phyloP scores from a whole-genome alignment of 1,284 basidiomycete genomes.

The Leccinum subspadiceum region DNA sequence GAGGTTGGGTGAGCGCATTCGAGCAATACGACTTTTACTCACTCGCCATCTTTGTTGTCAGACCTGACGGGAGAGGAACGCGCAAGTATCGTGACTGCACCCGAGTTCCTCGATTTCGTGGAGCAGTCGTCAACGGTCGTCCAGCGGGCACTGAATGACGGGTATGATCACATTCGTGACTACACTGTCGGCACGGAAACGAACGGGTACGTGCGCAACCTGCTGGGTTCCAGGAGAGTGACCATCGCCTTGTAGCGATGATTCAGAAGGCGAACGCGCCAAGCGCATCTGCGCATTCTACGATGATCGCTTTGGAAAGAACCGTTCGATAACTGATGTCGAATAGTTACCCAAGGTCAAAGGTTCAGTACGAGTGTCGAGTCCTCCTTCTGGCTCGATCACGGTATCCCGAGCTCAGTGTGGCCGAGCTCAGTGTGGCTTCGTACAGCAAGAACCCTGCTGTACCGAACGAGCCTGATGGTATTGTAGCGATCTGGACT shows the following conservation, averaged over 20 bases:
- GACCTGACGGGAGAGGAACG: slow-evolving; percentile 87
- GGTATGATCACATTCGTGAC: slow-evolving; percentile 95
- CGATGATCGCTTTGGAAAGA: slow-evolving; percentile 85
- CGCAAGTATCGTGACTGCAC: slow-evolving; percentile 74
- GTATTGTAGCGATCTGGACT: slow-evolving; percentile 95
- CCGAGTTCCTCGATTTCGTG: slow-evolving; percentile 92
- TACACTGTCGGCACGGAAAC: slow-evolving; percentile 85
- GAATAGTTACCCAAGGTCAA: slow-evolving; percentile 95
- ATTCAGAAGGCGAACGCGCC: slow-evolving; percentile 83
- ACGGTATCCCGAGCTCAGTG: slow-evolving; percentile 93
- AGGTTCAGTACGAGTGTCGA: no score
- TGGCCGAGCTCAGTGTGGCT: no score
- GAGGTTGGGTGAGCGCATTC: slow-evolving; percentile 45
- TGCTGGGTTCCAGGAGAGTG: neutral
- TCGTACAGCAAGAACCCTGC: slow-evolving; percentile 96
- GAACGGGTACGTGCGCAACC: slow-evolving; percentile 53
- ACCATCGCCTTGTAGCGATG: slow-evolving; percentile 58
- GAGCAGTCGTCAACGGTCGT: slow-evolving; percentile 95
- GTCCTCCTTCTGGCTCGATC: slow-evolving; percentile 9
- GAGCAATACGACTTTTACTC: neutral
- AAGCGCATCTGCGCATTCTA: slow-evolving; percentile 88
- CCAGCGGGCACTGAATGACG: slow-evolving; percentile 93
- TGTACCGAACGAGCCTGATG: slow-evolving; percentile 91
- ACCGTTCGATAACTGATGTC: slow-evolving; percentile 91
- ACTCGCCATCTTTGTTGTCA: slow-evolving; percentile 29